Conservation (phyloP, 192 early-diverging fungal genomes). For the Funneliformis geosporum region DNA sequence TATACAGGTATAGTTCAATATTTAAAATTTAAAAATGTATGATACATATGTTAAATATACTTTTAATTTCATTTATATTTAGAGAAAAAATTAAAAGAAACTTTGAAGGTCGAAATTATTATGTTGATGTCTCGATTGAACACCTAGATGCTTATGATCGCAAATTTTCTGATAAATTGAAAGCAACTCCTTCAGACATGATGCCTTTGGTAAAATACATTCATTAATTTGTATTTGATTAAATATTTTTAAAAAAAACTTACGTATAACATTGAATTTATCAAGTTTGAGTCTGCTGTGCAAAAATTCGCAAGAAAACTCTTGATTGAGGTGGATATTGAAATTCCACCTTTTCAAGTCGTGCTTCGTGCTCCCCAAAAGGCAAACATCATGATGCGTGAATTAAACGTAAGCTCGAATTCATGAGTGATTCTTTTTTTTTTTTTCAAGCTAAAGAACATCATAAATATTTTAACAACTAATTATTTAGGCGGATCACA, state of each 20-base stretch:
- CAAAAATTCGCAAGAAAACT: not conserved
- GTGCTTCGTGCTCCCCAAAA: slow-evolving; percentile 55
- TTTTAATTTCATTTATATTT: not conserved
- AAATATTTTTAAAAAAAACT: not conserved
- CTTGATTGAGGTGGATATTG: not conserved
- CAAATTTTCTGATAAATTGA: slow-evolving; percentile 1
- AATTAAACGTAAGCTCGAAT: slow-evolving; percentile 71
- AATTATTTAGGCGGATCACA: slow-evolving; percentile 64
- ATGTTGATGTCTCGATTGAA: slow-evolving; percentile 1
- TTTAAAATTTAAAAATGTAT: not conserved
- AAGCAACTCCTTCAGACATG: not conserved
- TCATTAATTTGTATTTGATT: not conserved
- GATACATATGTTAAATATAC: not conserved
- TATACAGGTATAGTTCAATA: slow-evolving; percentile 64
- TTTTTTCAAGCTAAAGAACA: too few relatives aligned
- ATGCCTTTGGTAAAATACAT: slow-evolving; percentile 24
- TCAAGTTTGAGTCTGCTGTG: not conserved
- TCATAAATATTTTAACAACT: not conserved
- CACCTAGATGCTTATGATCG: slow-evolving; percentile 9
- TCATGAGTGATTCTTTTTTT: not conserved
- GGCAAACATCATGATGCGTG: slow-evolving; percentile 85
- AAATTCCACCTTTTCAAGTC: slow-evolving; percentile 12
- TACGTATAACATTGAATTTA: not conserved
- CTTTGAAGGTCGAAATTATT: not conserved
- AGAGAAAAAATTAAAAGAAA: slow-evolving; percentile 36